phyloP scores from a whole-genome alignment of 1,284 basidiomycete species.

The Moesziomyces sp. region DNA sequence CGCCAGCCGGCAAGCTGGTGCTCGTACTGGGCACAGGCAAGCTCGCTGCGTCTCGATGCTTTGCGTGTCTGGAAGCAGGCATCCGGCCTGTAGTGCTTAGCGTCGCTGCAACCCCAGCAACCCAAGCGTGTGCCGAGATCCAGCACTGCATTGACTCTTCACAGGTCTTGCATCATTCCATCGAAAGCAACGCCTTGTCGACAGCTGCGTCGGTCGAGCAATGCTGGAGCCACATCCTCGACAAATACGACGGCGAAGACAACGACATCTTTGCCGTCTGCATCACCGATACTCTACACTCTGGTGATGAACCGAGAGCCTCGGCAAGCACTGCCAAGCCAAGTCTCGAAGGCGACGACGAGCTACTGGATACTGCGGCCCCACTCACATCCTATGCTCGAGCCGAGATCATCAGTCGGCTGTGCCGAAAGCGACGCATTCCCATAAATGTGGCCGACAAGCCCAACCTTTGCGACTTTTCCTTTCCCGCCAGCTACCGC shows the following conservation, averaged over 20 bases:
- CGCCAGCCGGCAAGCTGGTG: constrained; percentile 28
- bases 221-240: constrained; percentile 19
- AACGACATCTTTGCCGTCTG: constrained; percentile 60
- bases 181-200: constrained; percentile 7
- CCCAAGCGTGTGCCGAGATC: constrained; percentile 75
- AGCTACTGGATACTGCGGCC: constrained; percentile 1
- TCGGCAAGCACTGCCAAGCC: neutral
- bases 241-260: constrained; percentile 18
- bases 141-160: constrained; percentile 31
- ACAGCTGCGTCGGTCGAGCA: constrained; percentile 8
- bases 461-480: constrained; percentile 86
- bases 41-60: constrained; percentile 83
- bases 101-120: neutral
- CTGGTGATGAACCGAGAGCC: constrained; percentile 29
- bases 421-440: constrained; percentile 71
- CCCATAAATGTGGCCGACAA: constrained; percentile 88
- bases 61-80: constrained; percentile 83
- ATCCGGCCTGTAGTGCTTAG: constrained; percentile 77
- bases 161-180: constrained; percentile 73
- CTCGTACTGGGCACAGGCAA: constrained; percentile 80
- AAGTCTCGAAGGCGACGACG: constrained; percentile 6
- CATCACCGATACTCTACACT: constrained; percentile 63
- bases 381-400: constrained; percentile 31
- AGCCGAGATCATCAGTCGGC: constrained; percentile 46
- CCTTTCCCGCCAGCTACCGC: constrained; percentile 86